These are phyloP conservation scores for Akanthomyces dipterigenus DNA, from an alignment of 2,329 filamentous ascomycete species.

Conservation along the genomic window DNA sequence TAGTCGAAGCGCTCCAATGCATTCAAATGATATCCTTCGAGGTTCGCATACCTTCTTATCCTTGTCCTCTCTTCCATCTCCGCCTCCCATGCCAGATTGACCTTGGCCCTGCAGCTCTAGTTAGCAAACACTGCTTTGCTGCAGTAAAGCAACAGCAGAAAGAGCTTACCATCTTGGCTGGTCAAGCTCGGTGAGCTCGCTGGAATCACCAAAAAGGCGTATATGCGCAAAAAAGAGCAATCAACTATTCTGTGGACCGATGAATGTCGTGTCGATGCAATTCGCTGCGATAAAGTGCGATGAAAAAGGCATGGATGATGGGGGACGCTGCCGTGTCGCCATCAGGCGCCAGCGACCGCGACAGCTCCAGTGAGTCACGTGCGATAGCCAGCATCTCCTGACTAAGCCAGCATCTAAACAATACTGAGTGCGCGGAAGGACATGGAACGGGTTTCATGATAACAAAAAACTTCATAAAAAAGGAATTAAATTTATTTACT, in stretches of 20 bases:
- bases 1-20: constrained; percentile 11
- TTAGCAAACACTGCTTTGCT: constrained; percentile 9
- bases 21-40: neutral
- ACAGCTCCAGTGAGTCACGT: constrained; percentile 29
- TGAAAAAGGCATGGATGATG: constrained; percentile 25
- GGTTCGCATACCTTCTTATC: constrained; percentile 74
- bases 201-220: neutral
- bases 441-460: neutral
- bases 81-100: constrained; percentile 79
- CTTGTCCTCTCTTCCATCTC: constrained; percentile 75
- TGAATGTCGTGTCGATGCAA: constrained; percentile 17
- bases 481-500: neutral
- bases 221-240: neutral
- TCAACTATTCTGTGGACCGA: constrained; percentile 10
- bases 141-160: neutral
- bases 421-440: neutral
- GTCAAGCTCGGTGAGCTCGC: constrained; percentile 24
- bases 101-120: constrained; percentile 59
- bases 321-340: constrained; percentile 24
- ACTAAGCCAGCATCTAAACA: neutral
- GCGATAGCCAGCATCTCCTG: constrained; percentile 17
- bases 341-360: constrained; percentile 41
- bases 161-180: constrained; percentile 30
- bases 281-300: constrained; percentile 18
- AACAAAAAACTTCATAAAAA: neutral